These are phyloP conservation scores for Hevea brasiliensis DNA, from an alignment of 345 rosid species.

Conservation along the genomic window DNA sequence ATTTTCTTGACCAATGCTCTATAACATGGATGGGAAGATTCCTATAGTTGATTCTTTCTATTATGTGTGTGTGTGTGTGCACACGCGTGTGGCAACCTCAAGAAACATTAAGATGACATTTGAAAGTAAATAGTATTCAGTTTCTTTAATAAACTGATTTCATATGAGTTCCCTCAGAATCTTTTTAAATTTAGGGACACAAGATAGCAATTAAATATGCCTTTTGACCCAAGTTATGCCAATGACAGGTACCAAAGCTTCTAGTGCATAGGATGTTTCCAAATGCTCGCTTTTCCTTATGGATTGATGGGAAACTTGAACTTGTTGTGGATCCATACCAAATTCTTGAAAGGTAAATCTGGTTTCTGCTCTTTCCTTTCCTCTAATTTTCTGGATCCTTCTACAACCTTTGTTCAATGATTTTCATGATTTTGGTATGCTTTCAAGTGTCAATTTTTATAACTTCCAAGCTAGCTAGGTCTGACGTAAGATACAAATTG, in stretches of 20 bases:
- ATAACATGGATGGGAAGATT: conserved; percentile 2
- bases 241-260: conserved; percentile 72
- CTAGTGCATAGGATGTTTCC: conserved; percentile 86
- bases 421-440: not conserved
- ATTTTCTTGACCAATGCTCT: not conserved
- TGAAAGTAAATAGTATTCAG: not conserved
- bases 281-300: conserved; percentile 83
- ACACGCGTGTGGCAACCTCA: not conserved
- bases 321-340: conserved; percentile 92
- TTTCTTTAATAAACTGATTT: not conserved
- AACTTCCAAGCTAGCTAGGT: not conserved
- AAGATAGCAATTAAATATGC: conserved; percentile 10
- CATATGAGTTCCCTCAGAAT: conserved; percentile 3
- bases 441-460: not conserved
- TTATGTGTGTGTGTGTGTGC: not conserved
- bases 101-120: not conserved
- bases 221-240: conserved; percentile 23
- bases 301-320: conserved; percentile 99
- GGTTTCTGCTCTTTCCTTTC: not conserved
- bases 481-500: not conserved
- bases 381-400: not conserved
- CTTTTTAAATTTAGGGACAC: not conserved
- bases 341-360: conserved; percentile 83
- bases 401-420: not conserved
- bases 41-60: not conserved